These are phyloP conservation scores for Scenedesmus sp. DNA, from an alignment of 163 green algal species.

Conservation along the genomic window DNA sequence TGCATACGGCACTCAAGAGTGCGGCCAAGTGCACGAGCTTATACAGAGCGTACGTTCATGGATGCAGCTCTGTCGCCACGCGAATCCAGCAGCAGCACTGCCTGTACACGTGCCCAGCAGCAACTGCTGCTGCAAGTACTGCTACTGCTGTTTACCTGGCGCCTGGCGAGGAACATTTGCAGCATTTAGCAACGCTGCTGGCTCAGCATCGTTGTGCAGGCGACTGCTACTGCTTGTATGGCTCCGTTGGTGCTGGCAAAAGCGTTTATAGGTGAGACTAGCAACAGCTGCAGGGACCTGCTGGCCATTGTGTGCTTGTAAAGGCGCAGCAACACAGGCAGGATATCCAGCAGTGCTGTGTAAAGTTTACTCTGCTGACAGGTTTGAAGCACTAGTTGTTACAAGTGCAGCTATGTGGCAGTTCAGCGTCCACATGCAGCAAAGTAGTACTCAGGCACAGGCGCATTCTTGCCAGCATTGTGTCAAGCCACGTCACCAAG, in stretches of 20 bases:
- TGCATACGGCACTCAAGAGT: background rate
- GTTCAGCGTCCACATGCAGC: no score
- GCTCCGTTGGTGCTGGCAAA: conserved; percentile 89
- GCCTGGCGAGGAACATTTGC: conserved; percentile 52
- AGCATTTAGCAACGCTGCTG: conserved; percentile 58
- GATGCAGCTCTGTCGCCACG: background rate
- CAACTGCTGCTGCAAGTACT: conserved; percentile 8
- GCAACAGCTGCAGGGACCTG: background rate
- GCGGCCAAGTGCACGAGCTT: background rate
- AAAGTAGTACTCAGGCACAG: no score
- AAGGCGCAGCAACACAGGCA: background rate
- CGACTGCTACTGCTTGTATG: conserved; percentile 84
- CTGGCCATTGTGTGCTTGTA: background rate
- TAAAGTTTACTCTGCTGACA: background rate
- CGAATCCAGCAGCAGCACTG: background rate
- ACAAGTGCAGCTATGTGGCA: no score
- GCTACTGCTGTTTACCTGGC: conserved; percentile 17
- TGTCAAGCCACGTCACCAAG: no score
- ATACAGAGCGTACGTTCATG: background rate
- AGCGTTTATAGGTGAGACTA: conserved; percentile 81
- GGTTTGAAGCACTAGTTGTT: background rate
- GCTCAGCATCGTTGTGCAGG: conserved; percentile 54
- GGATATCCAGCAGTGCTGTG: background rate
- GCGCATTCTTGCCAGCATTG: no score
- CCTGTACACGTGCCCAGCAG: conserved; percentile 2